Base-by-base conservation (phyloP, 768 basidiomycete genomes). In the Collybia sordida region DNA sequence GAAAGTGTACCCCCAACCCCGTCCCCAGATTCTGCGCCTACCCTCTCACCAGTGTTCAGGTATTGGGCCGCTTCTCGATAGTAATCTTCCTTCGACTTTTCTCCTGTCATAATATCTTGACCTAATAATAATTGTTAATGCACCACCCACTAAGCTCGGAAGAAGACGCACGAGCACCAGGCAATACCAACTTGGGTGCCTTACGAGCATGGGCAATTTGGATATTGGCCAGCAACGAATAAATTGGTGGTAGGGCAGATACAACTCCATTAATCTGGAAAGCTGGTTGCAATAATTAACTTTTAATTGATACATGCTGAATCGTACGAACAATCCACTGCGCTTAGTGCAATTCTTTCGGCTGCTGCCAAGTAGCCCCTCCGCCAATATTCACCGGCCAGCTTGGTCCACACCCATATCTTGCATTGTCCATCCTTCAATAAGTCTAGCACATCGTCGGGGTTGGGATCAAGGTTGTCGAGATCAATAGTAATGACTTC, bases 401-500 rank as follows among this genome's bases (percentile, higher is more conserved):
- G 75, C 53, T 82, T 83, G 1, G 88, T 83, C 91, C 91, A 95
- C 9, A 87, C 81, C 63, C 79, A 82, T 15, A 83, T 82, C 51
- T 73, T 82, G 47, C 86, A 90, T 48, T 85, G 81, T 0, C 86
- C 86, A 24, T 89, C 85, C 50, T 77, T 80, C 42, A 94, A 64
- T 3, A 94, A 66, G 57, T 88, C 84, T 42, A 88, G 70, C 2
- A 92, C 82, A 52, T 90, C 86, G 53, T 86, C 83, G 6, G 86
- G 83, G 59, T 82, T 85, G 3, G 84, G 83, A 66, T 91, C 88
- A 44, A 98, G 84, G 58, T 86, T 76, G 72, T 91, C 89, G 34
- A 98, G 79, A 73, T 96, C 90, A 51, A 98, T 86, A 18, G 90
- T 88, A 51, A 95, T 88, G 62, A 90, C 81, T 69, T 95, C 93